A percentile compares a stretch with the other conserved stretches of the same genome.
phyloP scores from a whole-genome alignment of 2,329 filamentous ascomycete genomes.

The Aspergillus brasiliensis region DNA sequence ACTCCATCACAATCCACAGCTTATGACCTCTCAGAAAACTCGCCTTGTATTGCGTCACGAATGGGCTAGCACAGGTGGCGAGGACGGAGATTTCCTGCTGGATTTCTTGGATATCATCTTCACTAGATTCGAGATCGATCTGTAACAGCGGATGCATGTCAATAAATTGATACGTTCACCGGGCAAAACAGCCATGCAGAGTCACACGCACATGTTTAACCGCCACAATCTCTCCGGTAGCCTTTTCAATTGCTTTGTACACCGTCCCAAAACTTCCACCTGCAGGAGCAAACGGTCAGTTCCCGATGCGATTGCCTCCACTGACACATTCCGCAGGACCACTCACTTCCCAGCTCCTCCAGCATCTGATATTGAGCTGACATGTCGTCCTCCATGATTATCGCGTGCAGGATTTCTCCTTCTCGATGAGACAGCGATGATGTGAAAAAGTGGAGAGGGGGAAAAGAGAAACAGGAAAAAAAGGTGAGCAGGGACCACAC shows the following conservation, averaged over 20 bases:
- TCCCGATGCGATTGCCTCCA: constrained; percentile 6
- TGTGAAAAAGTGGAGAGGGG: constrained; percentile 10
- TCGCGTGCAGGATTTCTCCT: background rate
- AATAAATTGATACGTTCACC: constrained; percentile 17
- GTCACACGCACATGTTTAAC: constrained; percentile 80
- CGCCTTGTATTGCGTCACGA: constrained; percentile 93
- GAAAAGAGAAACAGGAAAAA: constrained; percentile 14
- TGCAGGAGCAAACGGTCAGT: constrained; percentile 39
- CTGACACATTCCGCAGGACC: background rate
- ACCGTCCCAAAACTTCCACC: constrained; percentile 95
- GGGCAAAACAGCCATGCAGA: background rate
- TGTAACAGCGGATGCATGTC: constrained; percentile 41
- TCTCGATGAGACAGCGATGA: constrained; percentile 18
- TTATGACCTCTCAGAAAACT: constrained; percentile 96
- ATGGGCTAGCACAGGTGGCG: constrained; percentile 90
- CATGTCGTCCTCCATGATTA: constrained; percentile 56
- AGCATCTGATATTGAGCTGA: constrained; percentile 90
- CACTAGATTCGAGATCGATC: constrained; percentile 98
- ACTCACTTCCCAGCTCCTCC: constrained; percentile 92
- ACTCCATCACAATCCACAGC: constrained; percentile 99
- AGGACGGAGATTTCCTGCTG: constrained; percentile 95
- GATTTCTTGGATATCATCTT: constrained; percentile 97
- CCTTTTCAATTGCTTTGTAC: constrained; percentile 91
- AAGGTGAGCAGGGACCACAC: constrained; percentile 2
- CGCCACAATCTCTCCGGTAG: constrained; percentile 88